Evolutionary conservation across 208 protist genomes (phyloP).

Genomic region (Vickermania spadyakhi): DNA sequence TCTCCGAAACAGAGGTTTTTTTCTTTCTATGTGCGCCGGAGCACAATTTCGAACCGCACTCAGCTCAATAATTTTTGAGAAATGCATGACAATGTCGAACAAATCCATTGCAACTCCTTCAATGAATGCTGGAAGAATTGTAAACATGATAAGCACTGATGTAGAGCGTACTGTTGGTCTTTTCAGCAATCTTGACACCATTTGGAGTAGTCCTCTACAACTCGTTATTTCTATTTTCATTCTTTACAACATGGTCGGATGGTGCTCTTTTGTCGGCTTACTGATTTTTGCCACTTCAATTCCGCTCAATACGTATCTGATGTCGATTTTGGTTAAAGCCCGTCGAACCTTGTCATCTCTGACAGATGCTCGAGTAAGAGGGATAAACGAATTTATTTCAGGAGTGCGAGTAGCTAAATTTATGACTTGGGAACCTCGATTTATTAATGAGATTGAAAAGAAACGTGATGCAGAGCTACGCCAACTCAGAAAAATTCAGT

Average conservation of each 20-base stretch:
- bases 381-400: conserved; percentile 89
- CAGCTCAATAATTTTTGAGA: conserved; percentile 56
- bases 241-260: conserved; percentile 44
- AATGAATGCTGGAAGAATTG: conserved; percentile 70
- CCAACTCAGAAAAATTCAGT: conserved; percentile 24
- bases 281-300: conserved; percentile 45
- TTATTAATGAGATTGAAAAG: conserved; percentile 31
- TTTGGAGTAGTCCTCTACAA: conserved; percentile 47
- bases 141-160: conserved; percentile 83
- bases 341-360: conserved; percentile 13
- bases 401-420: conserved; percentile 92
- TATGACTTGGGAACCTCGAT: conserved; percentile 84
- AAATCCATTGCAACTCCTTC: conserved; percentile 38
- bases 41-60: conserved; percentile 29
- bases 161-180: conserved; percentile 34
- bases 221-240: conserved; percentile 41
- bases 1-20: background rate
- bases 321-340: conserved; percentile 19
- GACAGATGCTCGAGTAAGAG: conserved; percentile 84
- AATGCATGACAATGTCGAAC: conserved; percentile 47
- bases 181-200: conserved; percentile 33
- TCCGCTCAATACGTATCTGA: conserved; percentile 52
- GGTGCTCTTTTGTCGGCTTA: conserved; percentile 60
- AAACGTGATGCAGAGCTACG: conserved; percentile 39
- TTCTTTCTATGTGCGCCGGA: background rate